Percentiles rank a stretch among this genome's conserved stretches.
These are phyloP conservation scores for Hypoxylon trugodes DNA, from an alignment of 495 filamentous ascomycete genomes.

Conservation along the genomic window DNA sequence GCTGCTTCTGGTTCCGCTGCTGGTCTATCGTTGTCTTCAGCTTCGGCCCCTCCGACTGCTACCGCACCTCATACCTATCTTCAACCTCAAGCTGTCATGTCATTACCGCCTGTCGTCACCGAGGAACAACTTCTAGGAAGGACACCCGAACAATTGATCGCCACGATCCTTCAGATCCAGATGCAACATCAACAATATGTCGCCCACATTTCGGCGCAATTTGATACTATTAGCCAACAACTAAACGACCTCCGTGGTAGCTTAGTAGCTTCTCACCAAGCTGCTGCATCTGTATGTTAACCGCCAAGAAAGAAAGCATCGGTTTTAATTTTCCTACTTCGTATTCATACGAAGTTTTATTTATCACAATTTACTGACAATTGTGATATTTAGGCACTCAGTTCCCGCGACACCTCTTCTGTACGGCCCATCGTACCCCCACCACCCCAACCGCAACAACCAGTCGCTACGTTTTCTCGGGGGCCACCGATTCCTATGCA, in stretches of 20 bases:
- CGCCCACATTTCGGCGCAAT: conserved; percentile 44
- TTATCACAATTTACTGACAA: conserved; percentile 26
- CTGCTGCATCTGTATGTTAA: conserved; percentile 41
- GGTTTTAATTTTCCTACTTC: background rate
- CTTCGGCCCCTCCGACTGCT: conserved; percentile 38
- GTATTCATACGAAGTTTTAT: conserved; percentile 1
- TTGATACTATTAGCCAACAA: conserved; percentile 44
- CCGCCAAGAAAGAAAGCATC: background rate
- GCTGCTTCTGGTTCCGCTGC: conserved; percentile 1
- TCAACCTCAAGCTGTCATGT: conserved; percentile 42
- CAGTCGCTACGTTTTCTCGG: conserved; percentile 35
- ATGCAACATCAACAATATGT: conserved; percentile 46
- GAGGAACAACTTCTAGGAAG: conserved; percentile 44
- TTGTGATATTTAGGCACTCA: conserved; percentile 33
- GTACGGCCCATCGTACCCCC: conserved; percentile 38
- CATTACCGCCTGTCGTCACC: conserved; percentile 38
- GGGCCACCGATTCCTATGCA: conserved; percentile 38
- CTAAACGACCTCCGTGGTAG: conserved; percentile 42
- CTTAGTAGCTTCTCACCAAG: conserved; percentile 45
- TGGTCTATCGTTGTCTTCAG: conserved; percentile 31
- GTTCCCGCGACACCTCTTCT: conserved; percentile 34
- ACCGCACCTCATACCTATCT: conserved; percentile 34
- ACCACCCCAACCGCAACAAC: conserved; percentile 39
- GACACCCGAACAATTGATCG: conserved; percentile 45
- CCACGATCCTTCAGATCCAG: conserved; percentile 45